Percentiles rank a stretch among this genome's conserved stretches.
Conservation (phyloP, 352 stramenopile genomes). For the Globisporangium barbulae region DNA sequence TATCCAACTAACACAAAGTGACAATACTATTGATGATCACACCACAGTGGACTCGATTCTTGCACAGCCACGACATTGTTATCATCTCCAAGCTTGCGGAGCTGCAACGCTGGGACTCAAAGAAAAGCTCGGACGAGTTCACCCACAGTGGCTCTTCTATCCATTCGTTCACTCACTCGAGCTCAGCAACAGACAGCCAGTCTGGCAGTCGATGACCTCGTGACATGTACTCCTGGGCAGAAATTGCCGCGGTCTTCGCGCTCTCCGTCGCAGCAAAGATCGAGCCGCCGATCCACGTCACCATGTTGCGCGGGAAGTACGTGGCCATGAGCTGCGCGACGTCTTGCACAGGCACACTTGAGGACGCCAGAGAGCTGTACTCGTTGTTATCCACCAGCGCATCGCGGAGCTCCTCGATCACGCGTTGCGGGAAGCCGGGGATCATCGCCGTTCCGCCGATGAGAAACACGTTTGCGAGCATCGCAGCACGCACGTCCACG, state of each 20-base stretch:
- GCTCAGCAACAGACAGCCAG: constrained; percentile 64
- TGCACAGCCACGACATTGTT: background rate
- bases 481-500: constrained; percentile 57
- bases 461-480: constrained; percentile 76
- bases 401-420: constrained; percentile 44
- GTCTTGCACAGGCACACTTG: constrained; percentile 8
- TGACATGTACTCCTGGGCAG: constrained; percentile 44
- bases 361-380: constrained; percentile 29
- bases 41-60: background rate
- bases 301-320: constrained; percentile 70
- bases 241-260: constrained; percentile 40
- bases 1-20: too few species aligned
- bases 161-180: constrained; percentile 13
- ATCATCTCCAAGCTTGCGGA: background rate
- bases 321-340: constrained; percentile 36
- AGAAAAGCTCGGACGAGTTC: background rate
- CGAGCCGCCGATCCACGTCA: constrained; percentile 74
- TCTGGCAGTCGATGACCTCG: constrained; percentile 37
- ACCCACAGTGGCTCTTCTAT: background rate
- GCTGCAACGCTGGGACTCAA: background rate
- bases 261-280: constrained; percentile 68
- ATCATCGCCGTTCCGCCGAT: constrained; percentile 78
- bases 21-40: background rate
- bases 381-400: constrained; percentile 38
- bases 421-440: constrained; percentile 52